These are phyloP conservation scores for Suillus spraguei DNA, from an alignment of 768 basidiomycete species.

Conservation along the genomic window DNA sequence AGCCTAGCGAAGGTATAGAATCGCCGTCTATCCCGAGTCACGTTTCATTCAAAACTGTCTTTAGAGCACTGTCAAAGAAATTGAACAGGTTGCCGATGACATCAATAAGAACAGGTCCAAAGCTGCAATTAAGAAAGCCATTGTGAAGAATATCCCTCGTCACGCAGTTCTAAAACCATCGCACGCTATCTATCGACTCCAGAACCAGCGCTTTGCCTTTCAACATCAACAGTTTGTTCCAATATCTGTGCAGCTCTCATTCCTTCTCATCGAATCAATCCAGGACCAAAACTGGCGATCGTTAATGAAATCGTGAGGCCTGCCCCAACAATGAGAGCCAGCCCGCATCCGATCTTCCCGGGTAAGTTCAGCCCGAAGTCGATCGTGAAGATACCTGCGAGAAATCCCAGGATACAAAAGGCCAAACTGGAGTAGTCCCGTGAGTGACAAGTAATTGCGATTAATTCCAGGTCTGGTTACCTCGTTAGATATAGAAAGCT, in stretches of 20 bases:
- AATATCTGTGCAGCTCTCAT: too few species aligned
- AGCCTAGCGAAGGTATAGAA: constrained; percentile 78
- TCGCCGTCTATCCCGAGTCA: background rate
- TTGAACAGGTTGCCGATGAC: constrained; percentile 76
- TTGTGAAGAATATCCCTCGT: constrained; percentile 92
- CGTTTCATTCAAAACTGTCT: background rate
- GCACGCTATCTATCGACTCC: constrained; percentile 86
- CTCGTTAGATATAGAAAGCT: too few species aligned
- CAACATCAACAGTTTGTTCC: too few species aligned
- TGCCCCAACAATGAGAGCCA: background rate
- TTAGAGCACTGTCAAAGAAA: constrained; percentile 78
- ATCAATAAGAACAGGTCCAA: constrained; percentile 62
- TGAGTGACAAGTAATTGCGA: background rate
- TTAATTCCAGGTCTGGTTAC: too few species aligned
- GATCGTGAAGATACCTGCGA: background rate
- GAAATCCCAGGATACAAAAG: background rate
- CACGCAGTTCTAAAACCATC: constrained; percentile 92
- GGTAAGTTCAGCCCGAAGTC: background rate
- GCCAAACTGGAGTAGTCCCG: background rate
- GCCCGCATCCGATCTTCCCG: background rate
- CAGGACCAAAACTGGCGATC: background rate
- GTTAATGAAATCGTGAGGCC: background rate
- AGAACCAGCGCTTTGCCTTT: constrained; percentile 85
- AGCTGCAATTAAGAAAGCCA: constrained; percentile 80
- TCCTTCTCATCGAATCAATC: background rate